phyloP scores from a whole-genome alignment of 352 stramenopile genomes.

The Thalassiosira ordinaria region DNA sequence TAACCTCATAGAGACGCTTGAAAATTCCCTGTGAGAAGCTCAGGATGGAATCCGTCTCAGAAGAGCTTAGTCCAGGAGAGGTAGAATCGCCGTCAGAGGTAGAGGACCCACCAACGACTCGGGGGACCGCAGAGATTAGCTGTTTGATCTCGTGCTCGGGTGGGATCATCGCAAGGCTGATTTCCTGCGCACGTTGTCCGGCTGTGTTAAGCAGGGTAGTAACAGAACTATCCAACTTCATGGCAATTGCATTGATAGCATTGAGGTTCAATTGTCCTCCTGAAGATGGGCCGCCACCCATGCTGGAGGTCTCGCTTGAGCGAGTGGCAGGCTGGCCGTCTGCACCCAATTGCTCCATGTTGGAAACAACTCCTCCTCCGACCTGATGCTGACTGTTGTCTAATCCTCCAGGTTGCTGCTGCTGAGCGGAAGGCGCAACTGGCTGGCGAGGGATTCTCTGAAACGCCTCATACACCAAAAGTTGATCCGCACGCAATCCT shows the following conservation, averaged over 20 bases:
- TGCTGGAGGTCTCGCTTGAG: neutral
- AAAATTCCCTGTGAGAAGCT: slow-evolving; percentile 96
- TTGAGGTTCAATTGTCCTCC: slow-evolving; percentile 71
- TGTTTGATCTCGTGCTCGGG: slow-evolving; percentile 86
- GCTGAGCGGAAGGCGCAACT: slow-evolving; percentile 86
- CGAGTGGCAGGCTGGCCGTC: slow-evolving; percentile 33
- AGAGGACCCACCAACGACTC: slow-evolving; percentile 65
- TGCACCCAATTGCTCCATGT: slow-evolving; percentile 18
- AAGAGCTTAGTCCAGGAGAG: slow-evolving; percentile 59
- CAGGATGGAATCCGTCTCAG: slow-evolving; percentile 90
- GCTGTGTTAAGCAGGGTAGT: slow-evolving; percentile 72
- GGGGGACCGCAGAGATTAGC: slow-evolving; percentile 77
- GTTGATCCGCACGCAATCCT: slow-evolving; percentile 91
- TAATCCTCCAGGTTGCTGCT: slow-evolving; percentile 7
- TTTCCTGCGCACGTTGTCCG: slow-evolving; percentile 79
- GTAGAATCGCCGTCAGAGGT: too few species aligned
- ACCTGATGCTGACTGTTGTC: too few species aligned
- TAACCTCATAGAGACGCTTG: slow-evolving; percentile 95
- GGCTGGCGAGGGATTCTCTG: slow-evolving; percentile 92
- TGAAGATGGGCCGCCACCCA: slow-evolving; percentile 1
- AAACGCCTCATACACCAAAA: slow-evolving; percentile 98
- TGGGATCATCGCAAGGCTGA: slow-evolving; percentile 85
- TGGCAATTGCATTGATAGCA: slow-evolving; percentile 71
- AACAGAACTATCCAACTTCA: slow-evolving; percentile 82
- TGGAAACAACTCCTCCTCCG: too few species aligned